A percentile compares a stretch with the other conserved stretches of the same genome.
These are phyloP conservation scores for Penicillium sp. DNA, from an alignment of 2,329 filamentous ascomycete species.

Conservation along the genomic window DNA sequence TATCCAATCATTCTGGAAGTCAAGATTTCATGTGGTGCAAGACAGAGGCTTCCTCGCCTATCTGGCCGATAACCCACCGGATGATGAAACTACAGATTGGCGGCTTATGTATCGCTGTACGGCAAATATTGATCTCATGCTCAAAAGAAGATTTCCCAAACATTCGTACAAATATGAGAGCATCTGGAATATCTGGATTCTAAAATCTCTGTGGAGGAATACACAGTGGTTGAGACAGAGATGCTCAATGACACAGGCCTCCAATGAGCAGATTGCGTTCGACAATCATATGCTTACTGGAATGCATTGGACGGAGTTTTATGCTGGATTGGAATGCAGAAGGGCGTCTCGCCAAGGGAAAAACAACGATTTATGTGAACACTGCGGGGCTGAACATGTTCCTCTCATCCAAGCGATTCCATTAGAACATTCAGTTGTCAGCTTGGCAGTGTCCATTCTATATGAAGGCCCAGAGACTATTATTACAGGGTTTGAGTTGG, in stretches of 20 bases:
- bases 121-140: not conserved
- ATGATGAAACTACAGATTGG: not conserved
- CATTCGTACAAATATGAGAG: not conserved
- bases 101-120: not conserved
- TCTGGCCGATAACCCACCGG: not conserved
- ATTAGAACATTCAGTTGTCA: not conserved
- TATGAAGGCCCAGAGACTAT: not conserved
- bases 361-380: not conserved
- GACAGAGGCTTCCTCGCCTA: not conserved
- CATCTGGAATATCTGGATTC: not conserved
- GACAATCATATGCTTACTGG: not conserved
- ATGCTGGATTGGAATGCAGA: not conserved
- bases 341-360: not conserved
- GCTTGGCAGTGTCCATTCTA: not conserved
- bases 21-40: not conserved
- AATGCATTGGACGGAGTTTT: not conserved
- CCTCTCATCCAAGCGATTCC: not conserved
- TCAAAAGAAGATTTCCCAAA: not conserved
- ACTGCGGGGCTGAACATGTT: not conserved
- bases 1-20: conserved; percentile 1
- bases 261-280: not conserved
- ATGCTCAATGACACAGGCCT: not conserved
- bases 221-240: not conserved
- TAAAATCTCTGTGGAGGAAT: not conserved
- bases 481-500: not conserved